Percentiles rank a stretch among this genome's conserved stretches.
Conservation (phyloP, 2,329 filamentous ascomycete species). For the Calonectria honghensis region DNA sequence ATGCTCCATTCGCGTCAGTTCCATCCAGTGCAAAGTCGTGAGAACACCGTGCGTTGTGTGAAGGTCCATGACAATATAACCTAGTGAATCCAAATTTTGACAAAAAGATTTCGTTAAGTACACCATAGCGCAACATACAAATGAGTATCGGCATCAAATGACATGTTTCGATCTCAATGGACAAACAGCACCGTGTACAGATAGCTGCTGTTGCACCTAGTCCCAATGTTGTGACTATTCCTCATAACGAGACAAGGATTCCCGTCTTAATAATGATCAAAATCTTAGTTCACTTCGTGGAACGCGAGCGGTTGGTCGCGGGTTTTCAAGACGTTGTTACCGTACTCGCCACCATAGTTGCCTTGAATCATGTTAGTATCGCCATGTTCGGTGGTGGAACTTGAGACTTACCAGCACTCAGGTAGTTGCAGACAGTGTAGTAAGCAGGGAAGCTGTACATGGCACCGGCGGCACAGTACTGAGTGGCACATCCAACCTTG, state of each 20-base stretch:
- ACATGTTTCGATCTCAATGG: constrained; percentile 45
- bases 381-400: too few relatives aligned
- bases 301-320: too few relatives aligned
- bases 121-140: constrained; percentile 60
- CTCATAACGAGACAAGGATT: constrained; percentile 23
- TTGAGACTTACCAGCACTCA: constrained; percentile 74
- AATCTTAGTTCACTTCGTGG: not conserved
- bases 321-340: constrained; percentile 65
- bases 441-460: constrained; percentile 72
- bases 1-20: constrained; percentile 49
- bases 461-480: constrained; percentile 76
- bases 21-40: constrained; percentile 51
- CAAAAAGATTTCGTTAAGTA: constrained; percentile 59
- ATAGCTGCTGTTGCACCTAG: constrained; percentile 42
- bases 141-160: constrained; percentile 58
- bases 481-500: constrained; percentile 76
- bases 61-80: constrained; percentile 48
- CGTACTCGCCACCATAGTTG: constrained; percentile 72
- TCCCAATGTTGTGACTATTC: constrained; percentile 40
- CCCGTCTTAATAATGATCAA: constrained; percentile 38
- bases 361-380: constrained; percentile 58
- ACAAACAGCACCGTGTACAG: constrained; percentile 42
- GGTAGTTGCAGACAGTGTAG: constrained; percentile 94
- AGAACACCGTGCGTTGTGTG: constrained; percentile 49
- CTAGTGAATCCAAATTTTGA: constrained; percentile 50